Evolutionary conservation across 495 filamentous ascomycete genomes (phyloP).

Genomic region (Sphaerosporella brunnea): DNA sequence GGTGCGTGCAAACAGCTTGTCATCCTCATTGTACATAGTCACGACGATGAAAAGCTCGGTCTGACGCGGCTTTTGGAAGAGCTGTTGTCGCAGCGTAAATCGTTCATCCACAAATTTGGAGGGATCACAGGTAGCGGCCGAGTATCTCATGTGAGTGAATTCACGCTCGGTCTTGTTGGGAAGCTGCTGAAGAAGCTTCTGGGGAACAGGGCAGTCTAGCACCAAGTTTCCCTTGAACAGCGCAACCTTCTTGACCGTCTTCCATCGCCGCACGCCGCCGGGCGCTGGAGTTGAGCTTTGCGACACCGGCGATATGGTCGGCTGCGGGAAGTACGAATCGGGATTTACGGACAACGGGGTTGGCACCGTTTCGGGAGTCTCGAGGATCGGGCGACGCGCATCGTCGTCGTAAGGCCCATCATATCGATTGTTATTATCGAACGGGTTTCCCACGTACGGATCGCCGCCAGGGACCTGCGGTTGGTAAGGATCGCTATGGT

Average conservation of each 20-base stretch:
- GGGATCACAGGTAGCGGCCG: constrained; percentile 91
- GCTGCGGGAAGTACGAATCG: constrained; percentile 4
- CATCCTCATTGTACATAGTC: constrained; percentile 99
- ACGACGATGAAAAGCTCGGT: constrained; percentile 96
- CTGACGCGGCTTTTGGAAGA: constrained; percentile 82
- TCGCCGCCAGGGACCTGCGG: constrained; percentile 14
- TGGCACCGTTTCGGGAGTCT: constrained; percentile 6
- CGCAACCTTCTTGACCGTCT: constrained; percentile 95
- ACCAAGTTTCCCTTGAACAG: constrained; percentile 94
- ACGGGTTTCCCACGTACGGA: neutral
- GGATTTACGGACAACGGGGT: constrained; percentile 11
- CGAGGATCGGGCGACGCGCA: constrained; percentile 29
- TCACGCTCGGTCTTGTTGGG: constrained; percentile 66
- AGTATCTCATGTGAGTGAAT: constrained; percentile 98
- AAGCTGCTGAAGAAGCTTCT: constrained; percentile 66
- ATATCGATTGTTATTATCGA: neutral
- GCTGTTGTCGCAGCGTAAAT: constrained; percentile 82
- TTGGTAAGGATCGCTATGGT: constrained; percentile 12
- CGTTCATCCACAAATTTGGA: constrained; percentile 67
- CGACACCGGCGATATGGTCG: constrained; percentile 13
- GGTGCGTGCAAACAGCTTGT: constrained; percentile 86
- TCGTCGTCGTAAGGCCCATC: constrained; percentile 27
- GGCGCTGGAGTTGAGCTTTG: constrained; percentile 32
- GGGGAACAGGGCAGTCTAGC: constrained; percentile 89
- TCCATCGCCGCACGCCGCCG: constrained; percentile 70